Evolutionary conservation across 495 filamentous ascomycete species (phyloP), one percentile per base, ranked within the genome.

Genomic region (Neurospora africana): DNA sequence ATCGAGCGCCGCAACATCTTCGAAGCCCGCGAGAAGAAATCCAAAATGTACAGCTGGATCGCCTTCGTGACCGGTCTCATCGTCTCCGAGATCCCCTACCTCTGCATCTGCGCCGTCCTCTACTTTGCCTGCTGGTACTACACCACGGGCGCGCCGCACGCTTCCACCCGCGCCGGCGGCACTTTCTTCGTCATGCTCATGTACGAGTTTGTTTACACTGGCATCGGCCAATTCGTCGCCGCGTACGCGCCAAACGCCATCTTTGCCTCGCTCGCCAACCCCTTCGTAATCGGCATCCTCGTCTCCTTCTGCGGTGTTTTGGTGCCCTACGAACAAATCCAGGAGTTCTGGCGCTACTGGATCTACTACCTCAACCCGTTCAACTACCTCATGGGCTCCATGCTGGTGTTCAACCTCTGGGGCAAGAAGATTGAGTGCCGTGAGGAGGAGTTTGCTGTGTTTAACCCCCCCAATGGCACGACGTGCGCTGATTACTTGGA

Each of bases 41-140:
- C 89, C 21, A 93, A 91, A 75, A 91, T 91, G 58, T 94, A 94
- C 78, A 89, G 87, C 17, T 93, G 91, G 91, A 77, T 87, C 21
- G 88, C 83, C 17, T 86, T 84, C 74, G 81, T 83, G 2, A 84
- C 79, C 4, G 85, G 83, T 73, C 78, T 87, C 73, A 79, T 88
- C 21, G 79, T 89, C 6, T 86, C 84, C 0, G 89, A 91, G 73
- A 83, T 91, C 10, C 89, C 89, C 0, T 90, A 89, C 70, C 73
- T 77, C 17, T 80, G 86, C 38, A 79, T 89, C 53, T 79, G 90
- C 72, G 87, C 85, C 27, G 83, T 86, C 0, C 72, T 89, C 5
- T 89, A 89, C 78, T 90, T 87, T 72, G 74, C 80, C 37, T 88
- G 86, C 77, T 90, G 84, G 82, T 90, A 90, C 77, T 90, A 85